phyloP scores from a whole-genome alignment of 495 filamentous ascomycete species.

The Annulohypoxylon bovei region DNA sequence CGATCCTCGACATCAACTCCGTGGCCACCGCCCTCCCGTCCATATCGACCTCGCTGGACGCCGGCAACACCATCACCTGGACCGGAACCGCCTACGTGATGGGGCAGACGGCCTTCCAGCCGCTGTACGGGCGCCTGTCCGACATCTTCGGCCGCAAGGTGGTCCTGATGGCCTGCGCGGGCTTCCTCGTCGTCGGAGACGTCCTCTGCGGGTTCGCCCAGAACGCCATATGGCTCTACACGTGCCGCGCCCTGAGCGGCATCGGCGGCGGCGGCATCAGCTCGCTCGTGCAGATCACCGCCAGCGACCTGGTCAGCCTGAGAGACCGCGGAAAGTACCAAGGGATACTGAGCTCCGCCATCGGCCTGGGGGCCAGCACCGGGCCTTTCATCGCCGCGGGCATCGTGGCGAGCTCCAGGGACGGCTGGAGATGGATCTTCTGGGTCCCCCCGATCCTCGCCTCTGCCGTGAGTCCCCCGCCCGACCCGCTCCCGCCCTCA shows the following conservation, averaged over 20 bases:
- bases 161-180: constrained; percentile 44
- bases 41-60: constrained; percentile 65
- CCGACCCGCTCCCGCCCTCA: background rate
- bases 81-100: constrained; percentile 73
- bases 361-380: constrained; percentile 73
- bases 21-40: constrained; percentile 69
- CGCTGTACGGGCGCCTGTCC: constrained; percentile 48
- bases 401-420: background rate
- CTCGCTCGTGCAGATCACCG: constrained; percentile 48
- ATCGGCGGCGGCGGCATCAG: constrained; percentile 73
- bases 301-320: constrained; percentile 50
- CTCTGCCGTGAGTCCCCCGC: background rate
- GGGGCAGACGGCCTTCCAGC: constrained; percentile 67
- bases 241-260: constrained; percentile 77
- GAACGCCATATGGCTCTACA: constrained; percentile 66
- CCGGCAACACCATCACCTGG: constrained; percentile 66
- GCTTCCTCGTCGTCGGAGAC: constrained; percentile 48
- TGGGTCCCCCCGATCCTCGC: constrained; percentile 5
- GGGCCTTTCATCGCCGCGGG: constrained; percentile 76
- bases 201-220: constrained; percentile 44
- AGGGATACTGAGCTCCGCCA: constrained; percentile 64
- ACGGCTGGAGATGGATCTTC: constrained; percentile 10
- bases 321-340: constrained; percentile 48
- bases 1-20: constrained; percentile 52
- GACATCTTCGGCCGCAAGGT: constrained; percentile 59